Conservation (phyloP, 805 yeast genomes). For the Soucietia sequanensis region DNA sequence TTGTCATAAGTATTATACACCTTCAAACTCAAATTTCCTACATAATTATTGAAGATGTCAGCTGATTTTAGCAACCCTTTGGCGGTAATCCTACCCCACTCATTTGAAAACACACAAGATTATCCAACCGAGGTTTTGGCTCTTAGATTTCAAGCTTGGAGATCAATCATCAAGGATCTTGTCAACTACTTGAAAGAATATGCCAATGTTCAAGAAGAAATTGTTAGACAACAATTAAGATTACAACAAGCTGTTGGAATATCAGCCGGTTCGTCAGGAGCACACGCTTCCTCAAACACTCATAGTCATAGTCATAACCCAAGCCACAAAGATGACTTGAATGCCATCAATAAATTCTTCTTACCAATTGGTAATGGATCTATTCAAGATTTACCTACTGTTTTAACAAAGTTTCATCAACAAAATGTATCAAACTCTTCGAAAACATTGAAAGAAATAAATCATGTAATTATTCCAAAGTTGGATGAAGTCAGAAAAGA, state of each 20-base stretch:
- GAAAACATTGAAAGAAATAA: slow-evolving; percentile 50
- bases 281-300: slow-evolving; percentile 3
- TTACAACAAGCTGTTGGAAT: slow-evolving; percentile 70
- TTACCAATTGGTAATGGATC: slow-evolving; percentile 71
- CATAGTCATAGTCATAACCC: slow-evolving; percentile 5
- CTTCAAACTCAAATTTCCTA: no score
- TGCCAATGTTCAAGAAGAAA: slow-evolving; percentile 84
- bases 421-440: slow-evolving; percentile 34
- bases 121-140: slow-evolving; percentile 86
- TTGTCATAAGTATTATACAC: no score
- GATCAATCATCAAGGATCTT: slow-evolving; percentile 71
- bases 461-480: slow-evolving; percentile 49
- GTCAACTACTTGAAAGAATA: slow-evolving; percentile 74
- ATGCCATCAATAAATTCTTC: slow-evolving; percentile 52
- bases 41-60: no score
- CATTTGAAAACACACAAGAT: slow-evolving; percentile 31
- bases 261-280: slow-evolving; percentile 11
- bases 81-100: slow-evolving; percentile 38
- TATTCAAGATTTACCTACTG: slow-evolving; percentile 76
- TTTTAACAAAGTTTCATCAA: slow-evolving; percentile 52
- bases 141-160: slow-evolving; percentile 82
- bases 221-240: slow-evolving; percentile 76
- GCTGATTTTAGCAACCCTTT: slow-evolving; percentile 35
- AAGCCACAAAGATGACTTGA: slow-evolving; percentile 26
- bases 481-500: slow-evolving; percentile 65